Conservation (phyloP, 495 filamentous ascomycete species). For the Penicillium roqueforti region DNA sequence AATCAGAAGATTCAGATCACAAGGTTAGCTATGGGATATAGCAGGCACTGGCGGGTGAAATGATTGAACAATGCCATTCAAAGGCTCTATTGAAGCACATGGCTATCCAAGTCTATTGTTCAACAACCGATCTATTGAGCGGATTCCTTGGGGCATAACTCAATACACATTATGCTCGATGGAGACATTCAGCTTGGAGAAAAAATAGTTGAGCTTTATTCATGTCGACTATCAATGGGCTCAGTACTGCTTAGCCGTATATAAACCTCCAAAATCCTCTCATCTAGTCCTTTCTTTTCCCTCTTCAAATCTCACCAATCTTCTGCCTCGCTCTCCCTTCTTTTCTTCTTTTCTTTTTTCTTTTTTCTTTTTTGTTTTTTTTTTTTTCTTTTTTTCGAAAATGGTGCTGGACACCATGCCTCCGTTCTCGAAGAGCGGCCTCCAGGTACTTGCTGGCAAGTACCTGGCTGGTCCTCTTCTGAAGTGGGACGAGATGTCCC, state of each 20-base stretch:
- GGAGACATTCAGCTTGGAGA: not conserved
- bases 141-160: not conserved
- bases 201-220: not conserved
- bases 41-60: not conserved
- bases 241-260: not conserved
- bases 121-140: not conserved
- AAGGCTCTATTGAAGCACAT: not conserved
- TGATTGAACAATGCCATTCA: not conserved
- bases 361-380: not conserved
- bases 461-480: not conserved
- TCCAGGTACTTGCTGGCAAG: not conserved
- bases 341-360: not conserved
- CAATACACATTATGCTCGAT: not conserved
- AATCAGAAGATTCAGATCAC: no score
- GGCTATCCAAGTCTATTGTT: not conserved
- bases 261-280: not conserved
- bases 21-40: not conserved
- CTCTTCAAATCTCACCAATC: not conserved
- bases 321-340: not conserved
- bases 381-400: not conserved
- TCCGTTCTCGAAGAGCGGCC: conserved; percentile 1
- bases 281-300: not conserved
- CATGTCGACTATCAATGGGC: not conserved
- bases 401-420: not conserved
- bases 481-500: not conserved